Evolutionary conservation across 306 rosid genomes (phyloP).

Genomic region (Bauhinia variegata): DNA sequence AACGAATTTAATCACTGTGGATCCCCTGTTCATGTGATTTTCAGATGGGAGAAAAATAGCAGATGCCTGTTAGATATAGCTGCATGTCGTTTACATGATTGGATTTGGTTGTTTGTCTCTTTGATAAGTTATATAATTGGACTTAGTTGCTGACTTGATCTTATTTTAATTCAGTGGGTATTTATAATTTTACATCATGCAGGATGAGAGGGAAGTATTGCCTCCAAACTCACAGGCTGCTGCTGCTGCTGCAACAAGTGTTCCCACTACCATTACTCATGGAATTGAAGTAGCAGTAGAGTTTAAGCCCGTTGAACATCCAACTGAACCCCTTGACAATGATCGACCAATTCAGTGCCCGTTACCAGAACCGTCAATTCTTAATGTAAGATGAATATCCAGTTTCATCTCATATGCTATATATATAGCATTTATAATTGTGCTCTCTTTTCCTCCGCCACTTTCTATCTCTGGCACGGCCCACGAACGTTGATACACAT

Average conservation of each 20-base stretch:
- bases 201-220: slow-evolving; percentile 78
- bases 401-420: slow-evolving; percentile 17
- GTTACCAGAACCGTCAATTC: slow-evolving; percentile 88
- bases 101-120: slow-evolving; percentile 7
- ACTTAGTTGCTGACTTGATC: slow-evolving; percentile 21
- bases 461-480: not conserved
- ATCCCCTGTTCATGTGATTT: slow-evolving; percentile 8
- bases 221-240: slow-evolving; percentile 61
- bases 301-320: slow-evolving; percentile 97
- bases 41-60: slow-evolving; percentile 14
- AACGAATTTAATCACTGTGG: not conserved
- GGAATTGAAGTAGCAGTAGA: slow-evolving; percentile 90
- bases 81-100: slow-evolving; percentile 8
- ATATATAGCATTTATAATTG: not conserved
- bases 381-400: slow-evolving; percentile 63
- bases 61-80: not conserved
- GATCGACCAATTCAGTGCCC: slow-evolving; percentile 91
- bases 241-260: slow-evolving; percentile 42
- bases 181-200: slow-evolving; percentile 24
- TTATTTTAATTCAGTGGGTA: slow-evolving; percentile 25
- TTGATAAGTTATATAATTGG: slow-evolving; percentile 2
- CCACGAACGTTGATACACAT: not conserved
- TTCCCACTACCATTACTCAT: slow-evolving; percentile 61
- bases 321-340: slow-evolving; percentile 77
- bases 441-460: not conserved